Conservation (phyloP, 2,329 filamentous ascomycete species). For the Aspergillus caelatus region DNA sequence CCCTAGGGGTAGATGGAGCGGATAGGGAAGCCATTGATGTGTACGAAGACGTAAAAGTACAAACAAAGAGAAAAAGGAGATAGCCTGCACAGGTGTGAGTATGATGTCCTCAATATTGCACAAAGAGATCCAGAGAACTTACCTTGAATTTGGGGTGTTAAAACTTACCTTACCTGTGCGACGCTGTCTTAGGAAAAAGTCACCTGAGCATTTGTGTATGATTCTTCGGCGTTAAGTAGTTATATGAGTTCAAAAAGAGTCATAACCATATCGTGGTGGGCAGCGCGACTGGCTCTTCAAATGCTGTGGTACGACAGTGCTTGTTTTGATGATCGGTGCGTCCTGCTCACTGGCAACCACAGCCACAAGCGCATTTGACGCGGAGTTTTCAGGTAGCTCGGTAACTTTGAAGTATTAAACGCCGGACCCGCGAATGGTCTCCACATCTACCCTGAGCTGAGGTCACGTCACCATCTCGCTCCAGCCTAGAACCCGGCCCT, state of each 20-base stretch:
- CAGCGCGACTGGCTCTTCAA: background rate
- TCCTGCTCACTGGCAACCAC: constrained; percentile 16
- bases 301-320: constrained; percentile 4
- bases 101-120: constrained; percentile 4
- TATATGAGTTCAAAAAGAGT: constrained; percentile 3
- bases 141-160: constrained; percentile 18
- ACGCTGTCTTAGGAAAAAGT: background rate
- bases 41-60: constrained; percentile 7
- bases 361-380: constrained; percentile 24
- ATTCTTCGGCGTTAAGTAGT: background rate
- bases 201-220: constrained; percentile 13
- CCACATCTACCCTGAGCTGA: constrained; percentile 19
- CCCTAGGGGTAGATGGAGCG: constrained; percentile 47
- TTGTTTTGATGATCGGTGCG: constrained; percentile 25
- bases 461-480: constrained; percentile 19
- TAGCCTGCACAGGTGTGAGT: background rate
- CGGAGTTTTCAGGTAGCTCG: constrained; percentile 21
- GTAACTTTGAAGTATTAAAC: constrained; percentile 6
- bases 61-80: background rate
- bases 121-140: constrained; percentile 16
- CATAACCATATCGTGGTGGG: constrained; percentile 10
- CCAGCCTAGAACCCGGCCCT: background rate
- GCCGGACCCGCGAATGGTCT: constrained; percentile 11
- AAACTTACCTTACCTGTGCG: constrained; percentile 19
- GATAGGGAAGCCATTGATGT: constrained; percentile 38